Conservation (phyloP, 345 rosid genomes). For the Cardiospermum halicacabum region DNA sequence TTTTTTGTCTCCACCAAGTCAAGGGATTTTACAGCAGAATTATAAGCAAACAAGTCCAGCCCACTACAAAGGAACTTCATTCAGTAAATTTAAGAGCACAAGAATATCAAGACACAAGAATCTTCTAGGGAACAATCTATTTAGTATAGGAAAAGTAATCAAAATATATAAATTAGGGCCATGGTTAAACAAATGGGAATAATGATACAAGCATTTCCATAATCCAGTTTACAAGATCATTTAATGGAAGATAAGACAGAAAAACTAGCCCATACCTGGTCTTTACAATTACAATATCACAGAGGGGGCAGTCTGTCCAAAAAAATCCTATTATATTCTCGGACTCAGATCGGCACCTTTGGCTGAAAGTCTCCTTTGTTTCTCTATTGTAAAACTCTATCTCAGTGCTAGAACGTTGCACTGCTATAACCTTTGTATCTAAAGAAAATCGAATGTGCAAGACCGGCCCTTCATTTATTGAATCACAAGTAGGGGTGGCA, state of each 20-base stretch:
- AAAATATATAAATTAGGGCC: slow-evolving; percentile 10
- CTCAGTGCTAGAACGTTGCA: slow-evolving; percentile 72
- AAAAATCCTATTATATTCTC: slow-evolving; percentile 88
- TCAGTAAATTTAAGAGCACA: slow-evolving; percentile 12
- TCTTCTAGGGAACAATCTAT: slow-evolving; percentile 3
- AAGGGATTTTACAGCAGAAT: slow-evolving; percentile 56
- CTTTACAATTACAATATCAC: slow-evolving; percentile 82
- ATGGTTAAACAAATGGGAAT: slow-evolving; percentile 9
- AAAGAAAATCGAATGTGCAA: slow-evolving; percentile 72
- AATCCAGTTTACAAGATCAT: not conserved
- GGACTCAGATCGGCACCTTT: slow-evolving; percentile 67
- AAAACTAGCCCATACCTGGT: slow-evolving; percentile 55
- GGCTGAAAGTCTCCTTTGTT: slow-evolving; percentile 55
- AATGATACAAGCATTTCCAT: not conserved
- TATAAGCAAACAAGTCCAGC: slow-evolving; percentile 72
- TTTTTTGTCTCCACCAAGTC: slow-evolving; percentile 77
- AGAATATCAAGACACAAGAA: slow-evolving; percentile 7
- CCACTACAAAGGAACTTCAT: slow-evolving; percentile 55
- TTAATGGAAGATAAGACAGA: slow-evolving; percentile 2
- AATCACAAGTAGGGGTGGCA: slow-evolving; percentile 59
- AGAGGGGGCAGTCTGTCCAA: slow-evolving; percentile 89
- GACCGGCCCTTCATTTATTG: slow-evolving; percentile 76
- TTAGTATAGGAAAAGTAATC: not conserved
- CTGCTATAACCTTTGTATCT: slow-evolving; percentile 70
- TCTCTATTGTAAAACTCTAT: slow-evolving; percentile 74